phyloP scores from a whole-genome alignment of 805 yeast species.

The Wickerhamiella hasegawae region DNA sequence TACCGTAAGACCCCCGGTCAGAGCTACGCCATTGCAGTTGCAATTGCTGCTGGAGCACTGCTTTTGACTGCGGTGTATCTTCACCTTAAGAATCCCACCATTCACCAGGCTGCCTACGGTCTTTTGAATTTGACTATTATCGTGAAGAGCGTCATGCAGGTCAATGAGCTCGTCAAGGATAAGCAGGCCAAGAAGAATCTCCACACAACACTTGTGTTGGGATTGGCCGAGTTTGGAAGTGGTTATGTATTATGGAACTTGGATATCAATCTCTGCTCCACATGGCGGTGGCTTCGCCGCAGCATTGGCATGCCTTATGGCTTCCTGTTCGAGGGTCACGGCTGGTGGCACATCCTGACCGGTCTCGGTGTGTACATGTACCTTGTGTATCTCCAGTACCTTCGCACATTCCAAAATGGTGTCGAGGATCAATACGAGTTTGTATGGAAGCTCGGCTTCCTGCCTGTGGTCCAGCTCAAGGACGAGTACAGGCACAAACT shows the following conservation, averaged over 20 bases:
- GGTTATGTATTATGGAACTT: constrained; percentile 84
- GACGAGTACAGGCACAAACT: too few species aligned
- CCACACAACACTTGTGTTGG: constrained; percentile 38
- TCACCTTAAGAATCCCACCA: constrained; percentile 60
- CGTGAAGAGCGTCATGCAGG: constrained; percentile 37
- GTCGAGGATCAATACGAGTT: constrained; percentile 39
- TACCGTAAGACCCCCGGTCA: constrained; percentile 31
- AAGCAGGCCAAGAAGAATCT: constrained; percentile 31
- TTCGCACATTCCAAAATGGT: constrained; percentile 50
- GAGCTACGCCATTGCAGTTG: constrained; percentile 30
- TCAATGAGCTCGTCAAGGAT: constrained; percentile 37
- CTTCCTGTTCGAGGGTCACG: constrained; percentile 75
- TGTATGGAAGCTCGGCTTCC: constrained; percentile 43
- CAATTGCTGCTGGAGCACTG: constrained; percentile 38
- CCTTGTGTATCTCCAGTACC: constrained; percentile 60
- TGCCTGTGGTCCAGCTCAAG: constrained; percentile 10
- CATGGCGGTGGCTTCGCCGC: constrained; percentile 44
- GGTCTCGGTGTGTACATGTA: constrained; percentile 81
- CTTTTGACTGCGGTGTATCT: constrained; percentile 57
- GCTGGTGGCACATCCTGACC: constrained; percentile 77
- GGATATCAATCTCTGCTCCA: constrained; percentile 64
- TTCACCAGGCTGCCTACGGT: constrained; percentile 82
- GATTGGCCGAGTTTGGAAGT: constrained; percentile 44
- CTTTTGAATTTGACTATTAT: constrained; percentile 60
- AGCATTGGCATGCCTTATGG: constrained; percentile 72